These are phyloP conservation scores for Boletus tomentosulus DNA, from an alignment of 768 basidiomycete genomes.

Conservation along the genomic window DNA sequence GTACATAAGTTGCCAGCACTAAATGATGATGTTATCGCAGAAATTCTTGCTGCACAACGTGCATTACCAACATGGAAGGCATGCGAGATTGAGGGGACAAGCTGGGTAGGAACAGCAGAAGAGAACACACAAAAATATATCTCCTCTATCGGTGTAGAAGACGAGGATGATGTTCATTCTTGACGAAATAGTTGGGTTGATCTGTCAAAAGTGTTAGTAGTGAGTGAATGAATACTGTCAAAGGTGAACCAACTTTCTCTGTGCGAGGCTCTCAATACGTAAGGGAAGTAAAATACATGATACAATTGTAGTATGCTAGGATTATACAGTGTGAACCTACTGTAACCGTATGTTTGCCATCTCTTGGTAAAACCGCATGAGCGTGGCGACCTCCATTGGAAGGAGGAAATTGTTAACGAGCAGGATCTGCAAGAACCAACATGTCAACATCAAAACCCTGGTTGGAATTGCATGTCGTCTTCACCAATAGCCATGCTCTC, in stretches of 20 bases:
- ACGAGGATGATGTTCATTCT: not conserved
- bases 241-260: too few species aligned
- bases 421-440: slow-evolving; percentile 42
- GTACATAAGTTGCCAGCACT: not conserved
- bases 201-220: too few species aligned
- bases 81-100: not conserved
- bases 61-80: not conserved
- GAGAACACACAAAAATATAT: not conserved
- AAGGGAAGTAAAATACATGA: too few species aligned
- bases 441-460: not conserved
- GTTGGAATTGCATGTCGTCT: slow-evolving; percentile 13
- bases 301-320: not conserved
- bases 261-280: too few species aligned
- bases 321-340: slow-evolving; percentile 13
- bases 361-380: slow-evolving; percentile 52
- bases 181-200: not conserved
- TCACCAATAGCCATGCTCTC: slow-evolving; percentile 57
- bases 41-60: not conserved
- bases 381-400: slow-evolving; percentile 43
- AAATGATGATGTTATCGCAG: not conserved
- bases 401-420: slow-evolving; percentile 52
- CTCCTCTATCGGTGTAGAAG: not conserved
- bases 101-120: not conserved
- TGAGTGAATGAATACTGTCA: too few species aligned
- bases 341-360: slow-evolving; percentile 44